These are phyloP conservation scores for Bretziella fagacearum DNA, from an alignment of 2,329 filamentous ascomycete genomes.

Conservation along the genomic window DNA sequence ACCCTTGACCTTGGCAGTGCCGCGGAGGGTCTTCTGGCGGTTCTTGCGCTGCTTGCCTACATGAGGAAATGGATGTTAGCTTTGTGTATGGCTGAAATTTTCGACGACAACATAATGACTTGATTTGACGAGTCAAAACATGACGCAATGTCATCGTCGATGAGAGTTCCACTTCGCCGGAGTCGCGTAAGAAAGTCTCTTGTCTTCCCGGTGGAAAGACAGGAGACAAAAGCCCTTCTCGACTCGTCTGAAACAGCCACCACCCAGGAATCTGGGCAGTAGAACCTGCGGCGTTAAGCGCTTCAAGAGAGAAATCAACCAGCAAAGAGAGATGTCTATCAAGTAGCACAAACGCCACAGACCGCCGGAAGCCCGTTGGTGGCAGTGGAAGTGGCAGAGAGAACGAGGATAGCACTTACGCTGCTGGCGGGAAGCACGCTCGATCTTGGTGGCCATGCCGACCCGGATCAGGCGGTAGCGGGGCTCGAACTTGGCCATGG, in stretches of 20 bases:
- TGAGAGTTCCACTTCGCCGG: not conserved
- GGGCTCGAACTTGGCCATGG: slow-evolving; percentile 99
- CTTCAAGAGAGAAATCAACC: not conserved
- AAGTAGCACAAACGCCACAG: not conserved
- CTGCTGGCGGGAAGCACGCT: slow-evolving; percentile 97
- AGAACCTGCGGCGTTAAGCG: not conserved
- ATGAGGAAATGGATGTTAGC: slow-evolving; percentile 13
- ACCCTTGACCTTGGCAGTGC: slow-evolving; percentile 96
- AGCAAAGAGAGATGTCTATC: not conserved
- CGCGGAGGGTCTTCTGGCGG: slow-evolving; percentile 95
- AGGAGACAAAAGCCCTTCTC: slow-evolving; percentile 14
- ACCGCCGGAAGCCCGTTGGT: slow-evolving; percentile 6
- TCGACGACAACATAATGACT: not conserved
- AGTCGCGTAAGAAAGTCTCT: slow-evolving; percentile 13
- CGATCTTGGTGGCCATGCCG: slow-evolving; percentile 81
- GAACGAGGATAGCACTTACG: slow-evolving; percentile 48
- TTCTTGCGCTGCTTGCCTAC: slow-evolving; percentile 99
- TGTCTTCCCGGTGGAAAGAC: slow-evolving; percentile 12
- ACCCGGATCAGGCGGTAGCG: slow-evolving; percentile 92
- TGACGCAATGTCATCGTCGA: too few relatives aligned
- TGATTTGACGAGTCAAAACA: not conserved
- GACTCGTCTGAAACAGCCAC: slow-evolving; percentile 12
- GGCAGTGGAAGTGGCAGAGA: slow-evolving; percentile 12
- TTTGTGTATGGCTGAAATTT: not conserved
- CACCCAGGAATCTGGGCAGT: slow-evolving; percentile 1